Evolutionary conservation across 176 grass and related monocot species (phyloP).

Genomic region (Phoenix roebelenii): DNA sequence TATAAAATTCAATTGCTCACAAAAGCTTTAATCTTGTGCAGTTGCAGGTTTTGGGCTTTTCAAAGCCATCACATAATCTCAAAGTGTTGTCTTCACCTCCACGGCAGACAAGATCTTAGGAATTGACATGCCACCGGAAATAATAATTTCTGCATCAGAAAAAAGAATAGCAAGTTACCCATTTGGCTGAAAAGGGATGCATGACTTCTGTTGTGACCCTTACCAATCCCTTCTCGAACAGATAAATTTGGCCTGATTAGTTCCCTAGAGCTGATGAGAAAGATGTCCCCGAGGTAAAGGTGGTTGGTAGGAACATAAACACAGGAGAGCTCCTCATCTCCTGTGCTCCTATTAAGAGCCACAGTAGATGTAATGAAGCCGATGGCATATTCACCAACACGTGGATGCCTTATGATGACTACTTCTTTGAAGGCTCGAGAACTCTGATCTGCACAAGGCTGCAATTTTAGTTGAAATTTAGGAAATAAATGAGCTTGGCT

Average conservation of each 20-base stretch:
- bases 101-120: conserved; percentile 37
- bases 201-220: not conserved
- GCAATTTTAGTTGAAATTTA: too few species aligned
- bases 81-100: conserved; percentile 20
- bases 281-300: conserved; percentile 73
- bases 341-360: conserved; percentile 29
- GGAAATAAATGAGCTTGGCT: too few species aligned
- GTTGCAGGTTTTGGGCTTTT: not conserved
- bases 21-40: not conserved
- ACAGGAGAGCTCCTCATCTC: conserved; percentile 48
- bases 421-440: conserved; percentile 70
- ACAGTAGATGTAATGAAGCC: conserved; percentile 73
- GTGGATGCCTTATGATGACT: conserved; percentile 61
- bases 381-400: conserved; percentile 59
- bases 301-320: conserved; percentile 75
- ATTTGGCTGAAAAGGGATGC: not conserved
- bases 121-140: conserved; percentile 73
- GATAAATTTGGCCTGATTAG: conserved; percentile 56
- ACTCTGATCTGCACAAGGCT: conserved; percentile 42
- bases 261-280: conserved; percentile 40
- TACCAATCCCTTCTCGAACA: conserved; percentile 74
- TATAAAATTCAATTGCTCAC: too few species aligned
- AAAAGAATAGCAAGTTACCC: not conserved
- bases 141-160: conserved; percentile 43
- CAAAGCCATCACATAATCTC: conserved; percentile 18